A percentile compares a stretch with the other conserved stretches of the same genome.
Evolutionary conservation across 2,329 filamentous ascomycete species (phyloP).

Genomic region (Claviceps sp.): DNA sequence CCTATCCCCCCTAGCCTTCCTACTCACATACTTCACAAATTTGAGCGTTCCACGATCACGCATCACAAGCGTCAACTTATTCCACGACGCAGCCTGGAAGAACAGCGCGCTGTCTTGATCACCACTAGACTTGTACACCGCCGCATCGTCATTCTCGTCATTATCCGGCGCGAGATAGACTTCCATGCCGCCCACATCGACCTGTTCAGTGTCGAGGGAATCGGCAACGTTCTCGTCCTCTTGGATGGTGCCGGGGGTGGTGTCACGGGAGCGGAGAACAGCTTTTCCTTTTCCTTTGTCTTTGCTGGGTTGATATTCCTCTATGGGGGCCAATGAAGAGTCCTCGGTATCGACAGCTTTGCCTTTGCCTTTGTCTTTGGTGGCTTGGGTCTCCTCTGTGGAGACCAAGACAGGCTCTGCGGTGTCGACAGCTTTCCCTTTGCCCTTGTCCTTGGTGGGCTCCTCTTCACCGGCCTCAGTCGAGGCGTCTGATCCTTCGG

Average conservation of each 20-base stretch:
- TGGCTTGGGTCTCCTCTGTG: slow-evolving; percentile 17
- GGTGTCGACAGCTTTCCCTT: slow-evolving; percentile 16
- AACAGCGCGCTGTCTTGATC: slow-evolving; percentile 63
- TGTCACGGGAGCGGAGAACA: too few relatives aligned
- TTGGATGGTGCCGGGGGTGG: too few relatives aligned
- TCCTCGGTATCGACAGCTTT: too few relatives aligned
- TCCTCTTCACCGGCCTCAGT: slow-evolving; percentile 14
- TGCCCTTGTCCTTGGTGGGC: slow-evolving; percentile 14
- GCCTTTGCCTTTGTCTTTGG: slow-evolving; percentile 5
- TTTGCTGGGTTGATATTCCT: too few relatives aligned
- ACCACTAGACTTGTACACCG: slow-evolving; percentile 73
- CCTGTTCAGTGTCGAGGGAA: slow-evolving; percentile 6
- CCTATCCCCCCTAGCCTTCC: slow-evolving; percentile 68
- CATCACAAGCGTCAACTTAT: slow-evolving; percentile 79
- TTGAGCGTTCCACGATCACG: slow-evolving; percentile 74
- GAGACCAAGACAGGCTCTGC: slow-evolving; percentile 16
- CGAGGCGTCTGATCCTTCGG: too few relatives aligned
- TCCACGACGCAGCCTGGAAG: slow-evolving; percentile 61
- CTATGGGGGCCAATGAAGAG: too few relatives aligned
- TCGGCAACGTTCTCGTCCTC: too few relatives aligned
- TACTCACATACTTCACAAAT: slow-evolving; percentile 94
- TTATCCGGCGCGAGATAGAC: slow-evolving; percentile 75
- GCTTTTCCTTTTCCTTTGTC: too few relatives aligned
- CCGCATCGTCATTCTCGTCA: slow-evolving; percentile 51
- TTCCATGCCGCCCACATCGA: slow-evolving; percentile 62